A percentile compares a stretch with the other conserved stretches of the same genome.
These are phyloP conservation scores for Cercophora samala DNA, from an alignment of 495 filamentous ascomycete genomes.

Conservation along the genomic window DNA sequence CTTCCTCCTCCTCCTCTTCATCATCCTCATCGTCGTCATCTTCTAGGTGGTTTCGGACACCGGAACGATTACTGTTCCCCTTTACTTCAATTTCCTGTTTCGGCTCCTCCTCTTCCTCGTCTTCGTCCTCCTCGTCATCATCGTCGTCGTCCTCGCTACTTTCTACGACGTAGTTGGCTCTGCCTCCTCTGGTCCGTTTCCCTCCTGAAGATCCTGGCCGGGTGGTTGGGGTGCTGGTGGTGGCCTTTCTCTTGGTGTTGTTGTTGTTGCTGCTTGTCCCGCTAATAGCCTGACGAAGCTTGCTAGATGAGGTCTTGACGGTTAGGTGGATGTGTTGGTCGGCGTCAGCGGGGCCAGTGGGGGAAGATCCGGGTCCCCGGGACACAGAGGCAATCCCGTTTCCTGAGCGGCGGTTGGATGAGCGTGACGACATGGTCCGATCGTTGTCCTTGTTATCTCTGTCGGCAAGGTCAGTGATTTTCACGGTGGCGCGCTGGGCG, in stretches of 20 bases:
- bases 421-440: slow-evolving; percentile 47
- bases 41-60: slow-evolving; percentile 45
- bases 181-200: slow-evolving; percentile 56
- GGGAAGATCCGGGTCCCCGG: slow-evolving; percentile 53
- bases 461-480: slow-evolving; percentile 51
- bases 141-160: slow-evolving; percentile 52
- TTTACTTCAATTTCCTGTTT: slow-evolving; percentile 3
- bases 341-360: slow-evolving; percentile 44
- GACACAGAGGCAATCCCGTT: slow-evolving; percentile 49
- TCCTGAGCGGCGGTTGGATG: slow-evolving; percentile 43
- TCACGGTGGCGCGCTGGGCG: slow-evolving; percentile 47
- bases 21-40: slow-evolving; percentile 42
- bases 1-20: slow-evolving; percentile 44
- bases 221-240: slow-evolving; percentile 26
- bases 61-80: slow-evolving; percentile 41
- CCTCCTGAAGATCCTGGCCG: slow-evolving; percentile 42
- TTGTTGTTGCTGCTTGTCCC: slow-evolving; percentile 45
- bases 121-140: slow-evolving; percentile 43
- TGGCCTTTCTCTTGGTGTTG: slow-evolving; percentile 24
- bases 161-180: slow-evolving; percentile 67
- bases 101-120: slow-evolving; percentile 38
- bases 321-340: slow-evolving; percentile 70
- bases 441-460: slow-evolving; percentile 43
- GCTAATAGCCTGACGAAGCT: slow-evolving; percentile 72
- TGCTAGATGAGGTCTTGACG: slow-evolving; percentile 79